phyloP scores from a whole-genome alignment of 139 green algal species.

The Pedinophyceae sp. region DNA sequence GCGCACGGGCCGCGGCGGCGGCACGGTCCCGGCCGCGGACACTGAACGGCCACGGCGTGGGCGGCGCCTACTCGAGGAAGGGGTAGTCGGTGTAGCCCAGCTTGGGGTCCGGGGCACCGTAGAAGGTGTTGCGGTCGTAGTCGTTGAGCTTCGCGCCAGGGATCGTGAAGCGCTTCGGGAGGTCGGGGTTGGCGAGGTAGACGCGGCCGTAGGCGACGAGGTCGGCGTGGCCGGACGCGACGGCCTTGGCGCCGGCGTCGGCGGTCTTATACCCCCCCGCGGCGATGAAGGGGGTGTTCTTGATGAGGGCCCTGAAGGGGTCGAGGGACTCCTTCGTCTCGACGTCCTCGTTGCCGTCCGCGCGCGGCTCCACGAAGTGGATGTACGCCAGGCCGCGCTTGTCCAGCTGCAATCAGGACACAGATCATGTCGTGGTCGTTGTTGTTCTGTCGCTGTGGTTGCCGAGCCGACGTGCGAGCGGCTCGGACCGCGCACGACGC shows the following conservation, averaged over 20 bases:
- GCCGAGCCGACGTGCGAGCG: too few relatives aligned
- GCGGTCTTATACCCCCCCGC: constrained; percentile 40
- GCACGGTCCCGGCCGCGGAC: not conserved
- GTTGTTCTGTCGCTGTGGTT: too few relatives aligned
- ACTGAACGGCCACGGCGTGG: not conserved
- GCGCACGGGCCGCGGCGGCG: not conserved
- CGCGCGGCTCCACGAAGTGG: constrained; percentile 51
- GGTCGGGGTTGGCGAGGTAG: constrained; percentile 61
- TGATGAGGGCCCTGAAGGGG: constrained; percentile 31
- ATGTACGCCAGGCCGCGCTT: constrained; percentile 42
- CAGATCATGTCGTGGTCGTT: too few relatives aligned
- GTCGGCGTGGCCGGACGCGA: constrained; percentile 27
- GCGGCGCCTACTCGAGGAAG: constrained; percentile 42
- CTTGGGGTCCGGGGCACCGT: constrained; percentile 22
- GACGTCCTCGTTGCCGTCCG: constrained; percentile 13
- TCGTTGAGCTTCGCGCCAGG: constrained; percentile 45
- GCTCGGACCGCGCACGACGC: too few relatives aligned
- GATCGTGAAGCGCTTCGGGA: constrained; percentile 40
- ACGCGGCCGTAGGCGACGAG: constrained; percentile 30
- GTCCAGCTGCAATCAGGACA: constrained; percentile 43
- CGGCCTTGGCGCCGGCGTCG: constrained; percentile 20
- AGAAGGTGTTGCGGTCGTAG: constrained; percentile 66
- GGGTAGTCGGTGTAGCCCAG: constrained; percentile 70
- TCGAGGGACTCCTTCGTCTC: constrained; percentile 25
- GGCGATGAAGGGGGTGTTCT: constrained; percentile 38